Conservation (phyloP, 495 filamentous ascomycete species). For the Podospora sp. region DNA sequence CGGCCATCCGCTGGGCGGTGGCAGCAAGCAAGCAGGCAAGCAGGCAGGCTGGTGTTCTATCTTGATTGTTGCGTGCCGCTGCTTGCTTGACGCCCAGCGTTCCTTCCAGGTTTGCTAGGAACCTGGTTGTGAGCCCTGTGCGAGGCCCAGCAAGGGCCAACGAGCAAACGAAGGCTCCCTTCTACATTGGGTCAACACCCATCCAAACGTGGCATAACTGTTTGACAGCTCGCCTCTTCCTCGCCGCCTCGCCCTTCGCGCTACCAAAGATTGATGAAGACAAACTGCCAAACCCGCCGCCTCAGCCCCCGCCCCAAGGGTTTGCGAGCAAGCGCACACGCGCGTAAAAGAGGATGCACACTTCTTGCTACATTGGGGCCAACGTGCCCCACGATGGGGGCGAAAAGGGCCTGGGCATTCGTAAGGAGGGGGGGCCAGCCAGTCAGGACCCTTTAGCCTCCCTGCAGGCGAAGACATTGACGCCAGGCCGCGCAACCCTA, state of each 20-base stretch:
- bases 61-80: background rate
- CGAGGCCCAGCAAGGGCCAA: background rate
- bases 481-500: background rate
- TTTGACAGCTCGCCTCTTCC: background rate
- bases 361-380: background rate
- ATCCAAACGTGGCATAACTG: too few relatives aligned
- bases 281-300: background rate
- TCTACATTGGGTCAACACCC: too few relatives aligned
- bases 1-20: background rate
- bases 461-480: background rate
- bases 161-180: background rate
- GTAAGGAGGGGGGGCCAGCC: background rate
- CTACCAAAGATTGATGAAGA: background rate
- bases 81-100: background rate
- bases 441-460: background rate
- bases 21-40: background rate
- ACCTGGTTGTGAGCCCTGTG: background rate
- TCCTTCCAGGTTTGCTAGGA: background rate
- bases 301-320: background rate
- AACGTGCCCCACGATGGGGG: background rate
- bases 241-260: background rate
- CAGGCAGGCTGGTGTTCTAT: background rate
- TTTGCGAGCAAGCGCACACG: background rate
- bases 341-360: background rate
- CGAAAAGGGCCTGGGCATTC: background rate